Evolutionary conservation across 768 basidiomycete species (phyloP), one percentile per base, ranked within the genome.

Genomic region (Suillus tomentosus): DNA sequence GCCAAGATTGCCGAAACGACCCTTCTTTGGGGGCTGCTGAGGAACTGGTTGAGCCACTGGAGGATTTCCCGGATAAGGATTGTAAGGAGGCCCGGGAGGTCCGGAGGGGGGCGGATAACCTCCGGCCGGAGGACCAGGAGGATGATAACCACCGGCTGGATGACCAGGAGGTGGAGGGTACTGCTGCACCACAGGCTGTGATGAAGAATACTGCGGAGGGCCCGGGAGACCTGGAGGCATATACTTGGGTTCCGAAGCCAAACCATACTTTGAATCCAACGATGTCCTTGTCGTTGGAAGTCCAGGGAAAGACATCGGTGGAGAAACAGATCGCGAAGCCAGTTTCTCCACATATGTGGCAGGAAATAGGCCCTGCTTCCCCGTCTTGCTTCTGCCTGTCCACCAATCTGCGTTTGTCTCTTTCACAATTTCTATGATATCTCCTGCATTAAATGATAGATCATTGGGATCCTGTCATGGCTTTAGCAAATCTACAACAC

Each of bases 331-430:
- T 58, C 61, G 67, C 9, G 67, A 60, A 13, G 65, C 36, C 71
- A 65, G 19, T 71, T 81, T 89, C 74, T 92, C 87, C 50, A 92
- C 90, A 62, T 92, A 90, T 68, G 83, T 84, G 24, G 89, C 83
- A 0, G 94, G 94, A 81, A 96, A 92, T 51, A 95, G 76, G 3
- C 90, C 94, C 55, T 88, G 82, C 61, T 78, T 82, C 27, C 87
- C 88, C 36, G 87, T 81, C 48, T 68, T 68, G 67, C 83, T 71
- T 65, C 80, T 80, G n/a, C 94, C 94, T 40, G 83, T 89, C 93
- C 93, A 96, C 94, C 94, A 95, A 72, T 95, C 94, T 1, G 82
- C 79, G 66, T 95, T 94, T n/a, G 86, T 90, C 73, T 95, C 92
- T 65, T 89, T 84, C 55, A 92, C 76, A 64, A 96, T 83, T 64